Evolutionary conservation across 2,329 filamentous ascomycete species (phyloP).

Genomic region (Chaetomium strumarium): DNA sequence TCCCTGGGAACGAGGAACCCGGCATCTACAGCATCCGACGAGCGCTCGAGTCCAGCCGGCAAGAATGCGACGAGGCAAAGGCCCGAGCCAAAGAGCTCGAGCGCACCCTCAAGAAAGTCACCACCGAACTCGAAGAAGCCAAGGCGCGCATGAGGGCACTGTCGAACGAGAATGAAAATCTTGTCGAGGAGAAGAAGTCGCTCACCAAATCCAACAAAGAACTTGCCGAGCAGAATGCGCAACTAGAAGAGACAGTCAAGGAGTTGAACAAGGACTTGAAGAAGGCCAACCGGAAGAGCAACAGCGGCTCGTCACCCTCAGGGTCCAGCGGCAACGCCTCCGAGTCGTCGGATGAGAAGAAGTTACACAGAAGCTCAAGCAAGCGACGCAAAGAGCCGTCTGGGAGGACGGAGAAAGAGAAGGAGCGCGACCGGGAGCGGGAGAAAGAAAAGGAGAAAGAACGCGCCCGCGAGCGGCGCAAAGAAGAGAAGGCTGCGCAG

Average conservation of each 20-base stretch:
- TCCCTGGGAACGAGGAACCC: conserved; percentile 23
- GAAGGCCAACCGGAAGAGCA: conserved; percentile 25
- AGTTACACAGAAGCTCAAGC: conserved; percentile 26
- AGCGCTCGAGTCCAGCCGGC: conserved; percentile 21
- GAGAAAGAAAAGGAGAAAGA: conserved; percentile 17
- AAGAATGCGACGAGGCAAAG: conserved; percentile 25
- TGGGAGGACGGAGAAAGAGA: conserved; percentile 24
- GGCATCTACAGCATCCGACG: conserved; percentile 27
- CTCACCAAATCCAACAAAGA: conserved; percentile 23
- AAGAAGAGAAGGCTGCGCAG: conserved; percentile 11
- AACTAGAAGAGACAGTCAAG: conserved; percentile 20
- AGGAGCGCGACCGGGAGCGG: background rate
- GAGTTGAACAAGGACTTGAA: conserved; percentile 27
- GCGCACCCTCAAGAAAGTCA: conserved; percentile 16
- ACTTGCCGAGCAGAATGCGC: conserved; percentile 18
- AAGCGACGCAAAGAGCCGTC: conserved; percentile 21
- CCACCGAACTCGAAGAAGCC: conserved; percentile 23
- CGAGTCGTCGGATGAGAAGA: conserved; percentile 25
- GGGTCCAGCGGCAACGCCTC: conserved; percentile 20
- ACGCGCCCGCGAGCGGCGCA: conserved; percentile 15
- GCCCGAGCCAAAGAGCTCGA: conserved; percentile 24
- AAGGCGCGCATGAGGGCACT: conserved; percentile 21
- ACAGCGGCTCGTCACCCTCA: conserved; percentile 14
- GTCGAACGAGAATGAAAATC: conserved; percentile 25
- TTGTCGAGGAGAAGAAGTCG: conserved; percentile 25